A percentile compares a stretch with the other conserved stretches of the same genome.
phyloP scores from a whole-genome alignment of 176 grass and related monocot species.

The Avena sativa region DNA sequence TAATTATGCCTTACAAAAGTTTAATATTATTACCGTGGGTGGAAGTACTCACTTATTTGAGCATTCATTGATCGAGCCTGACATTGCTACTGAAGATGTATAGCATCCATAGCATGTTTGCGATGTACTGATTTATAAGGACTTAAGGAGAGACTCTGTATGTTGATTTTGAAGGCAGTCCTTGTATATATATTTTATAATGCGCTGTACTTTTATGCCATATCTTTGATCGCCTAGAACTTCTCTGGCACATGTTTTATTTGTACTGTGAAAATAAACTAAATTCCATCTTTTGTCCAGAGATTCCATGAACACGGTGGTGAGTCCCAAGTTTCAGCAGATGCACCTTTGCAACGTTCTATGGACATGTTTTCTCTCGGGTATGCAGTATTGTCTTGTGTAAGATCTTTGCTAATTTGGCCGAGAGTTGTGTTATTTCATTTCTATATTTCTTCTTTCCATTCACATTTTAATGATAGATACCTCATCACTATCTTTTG shows the following conservation, averaged over 20 bases:
- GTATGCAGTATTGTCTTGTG: slow-evolving; percentile 60
- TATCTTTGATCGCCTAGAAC: slow-evolving; percentile 25
- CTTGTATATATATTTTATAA: neutral
- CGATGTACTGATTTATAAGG: neutral
- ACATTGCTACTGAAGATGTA: slow-evolving; percentile 11
- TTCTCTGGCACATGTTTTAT: slow-evolving; percentile 24
- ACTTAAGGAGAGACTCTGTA: neutral
- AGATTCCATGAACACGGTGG: slow-evolving; percentile 93
- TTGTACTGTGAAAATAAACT: slow-evolving; percentile 32
- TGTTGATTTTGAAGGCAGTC: neutral
- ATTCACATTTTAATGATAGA: slow-evolving; percentile 35
- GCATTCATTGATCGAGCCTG: neutral
- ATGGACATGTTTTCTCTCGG: slow-evolving; percentile 99
- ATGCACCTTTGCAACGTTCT: slow-evolving; percentile 84
- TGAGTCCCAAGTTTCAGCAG: slow-evolving; percentile 66
- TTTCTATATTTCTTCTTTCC: slow-evolving; percentile 18
- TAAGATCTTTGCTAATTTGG: slow-evolving; percentile 20
- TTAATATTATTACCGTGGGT: neutral
- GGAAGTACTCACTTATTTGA: neutral
- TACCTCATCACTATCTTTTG: neutral
- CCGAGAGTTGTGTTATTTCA: slow-evolving; percentile 26
- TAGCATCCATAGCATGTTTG: neutral
- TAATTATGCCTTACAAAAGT: neutral
- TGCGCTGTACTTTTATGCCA: neutral
- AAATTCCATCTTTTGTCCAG: slow-evolving; percentile 49